These are phyloP conservation scores for Carex kokanica DNA, from an alignment of 176 grass and related monocot species.

Conservation along the genomic window DNA sequence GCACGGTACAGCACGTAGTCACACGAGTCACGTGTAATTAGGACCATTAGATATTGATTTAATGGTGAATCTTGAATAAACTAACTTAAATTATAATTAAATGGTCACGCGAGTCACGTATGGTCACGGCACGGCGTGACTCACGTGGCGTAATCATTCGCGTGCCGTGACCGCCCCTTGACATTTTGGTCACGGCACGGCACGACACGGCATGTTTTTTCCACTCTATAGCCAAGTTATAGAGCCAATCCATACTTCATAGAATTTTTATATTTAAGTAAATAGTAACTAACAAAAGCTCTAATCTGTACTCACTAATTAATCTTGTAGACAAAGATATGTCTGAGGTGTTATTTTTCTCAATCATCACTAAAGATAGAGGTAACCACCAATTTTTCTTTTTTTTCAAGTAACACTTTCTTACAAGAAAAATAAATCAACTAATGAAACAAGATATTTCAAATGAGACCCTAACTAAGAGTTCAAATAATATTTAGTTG, in stretches of 20 bases:
- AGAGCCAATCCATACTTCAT: neutral
- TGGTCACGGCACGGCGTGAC: no score
- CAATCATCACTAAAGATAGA: neutral
- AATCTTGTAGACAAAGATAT: neutral
- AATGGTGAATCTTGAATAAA: no score
- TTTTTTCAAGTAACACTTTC: neutral
- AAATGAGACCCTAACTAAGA: constrained; percentile 1
- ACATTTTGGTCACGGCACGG: no score
- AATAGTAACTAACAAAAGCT: neutral
- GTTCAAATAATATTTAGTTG: neutral
- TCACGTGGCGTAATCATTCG: no score
- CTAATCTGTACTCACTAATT: neutral
- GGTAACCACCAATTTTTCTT: constrained; percentile 6
- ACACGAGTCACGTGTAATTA: no score
- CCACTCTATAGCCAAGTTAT: no score
- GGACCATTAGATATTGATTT: no score
- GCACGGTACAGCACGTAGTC: no score
- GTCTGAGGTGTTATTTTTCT: neutral
- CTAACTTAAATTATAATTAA: no score
- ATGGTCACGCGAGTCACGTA: no score
- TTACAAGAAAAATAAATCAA: constrained; percentile 26
- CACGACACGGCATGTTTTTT: no score
- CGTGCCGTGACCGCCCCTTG: no score
- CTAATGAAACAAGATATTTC: neutral
- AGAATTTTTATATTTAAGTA: constrained; percentile 2